Evolutionary conservation across 495 filamentous ascomycete species (phyloP).

Genomic region (Hypoxylon cercidicola): DNA sequence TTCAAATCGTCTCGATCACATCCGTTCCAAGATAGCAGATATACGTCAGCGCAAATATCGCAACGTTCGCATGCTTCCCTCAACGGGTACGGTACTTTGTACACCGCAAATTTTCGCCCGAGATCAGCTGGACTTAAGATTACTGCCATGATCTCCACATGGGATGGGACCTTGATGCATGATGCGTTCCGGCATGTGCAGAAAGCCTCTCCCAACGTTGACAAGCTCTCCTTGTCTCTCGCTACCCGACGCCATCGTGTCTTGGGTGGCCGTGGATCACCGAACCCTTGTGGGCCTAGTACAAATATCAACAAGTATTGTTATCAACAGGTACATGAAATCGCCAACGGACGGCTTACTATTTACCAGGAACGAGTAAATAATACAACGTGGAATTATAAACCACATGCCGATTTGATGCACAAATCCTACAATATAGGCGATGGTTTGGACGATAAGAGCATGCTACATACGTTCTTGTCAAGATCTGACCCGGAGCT

Average conservation of each 20-base stretch:
- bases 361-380: constrained; percentile 30
- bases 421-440: constrained; percentile 25
- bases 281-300: constrained; percentile 29
- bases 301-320: constrained; percentile 28
- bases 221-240: constrained; percentile 39
- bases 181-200: constrained; percentile 46
- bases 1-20: constrained; percentile 3
- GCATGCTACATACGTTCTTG: constrained; percentile 18
- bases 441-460: constrained; percentile 29
- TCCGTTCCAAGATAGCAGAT: constrained; percentile 18
- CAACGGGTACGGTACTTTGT: constrained; percentile 33
- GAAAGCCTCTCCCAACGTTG: constrained; percentile 44
- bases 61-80: constrained; percentile 33
- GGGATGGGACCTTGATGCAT: constrained; percentile 44
- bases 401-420: constrained; percentile 31
- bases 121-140: constrained; percentile 46
- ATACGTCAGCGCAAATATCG: constrained; percentile 22
- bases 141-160: constrained; percentile 46
- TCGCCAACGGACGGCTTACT: constrained; percentile 28
- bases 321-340: constrained; percentile 23
- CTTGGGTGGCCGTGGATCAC: constrained; percentile 41
- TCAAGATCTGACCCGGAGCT: constrained; percentile 36
- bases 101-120: constrained; percentile 46
- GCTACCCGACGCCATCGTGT: constrained; percentile 38
- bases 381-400: constrained; percentile 31